Conservation (phyloP, 2,329 filamentous ascomycete genomes). For the Alternaria rosae region DNA sequence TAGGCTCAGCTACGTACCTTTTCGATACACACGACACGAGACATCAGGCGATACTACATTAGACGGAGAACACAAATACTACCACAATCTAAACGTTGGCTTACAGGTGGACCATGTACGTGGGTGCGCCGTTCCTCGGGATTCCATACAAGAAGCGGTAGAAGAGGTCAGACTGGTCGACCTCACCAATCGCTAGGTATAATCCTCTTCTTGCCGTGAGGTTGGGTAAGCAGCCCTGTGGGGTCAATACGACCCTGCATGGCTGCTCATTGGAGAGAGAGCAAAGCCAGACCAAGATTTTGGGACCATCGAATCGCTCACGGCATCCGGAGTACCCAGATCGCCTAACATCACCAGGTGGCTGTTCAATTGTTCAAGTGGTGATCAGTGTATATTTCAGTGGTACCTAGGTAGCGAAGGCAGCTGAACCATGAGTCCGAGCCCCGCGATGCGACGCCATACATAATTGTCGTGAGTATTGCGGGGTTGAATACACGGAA, state of each 20-base stretch:
- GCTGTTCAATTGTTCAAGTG: not conserved
- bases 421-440: not conserved
- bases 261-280: not conserved
- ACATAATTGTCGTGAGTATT: not conserved
- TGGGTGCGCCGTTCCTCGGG: conserved; percentile 4
- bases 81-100: conserved; percentile 10
- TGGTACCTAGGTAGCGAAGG: not conserved
- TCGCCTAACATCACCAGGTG: not conserved
- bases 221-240: conserved; percentile 22
- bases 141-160: not conserved
- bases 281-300: not conserved
- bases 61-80: conserved; percentile 3
- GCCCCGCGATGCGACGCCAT: not conserved
- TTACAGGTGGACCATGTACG: conserved; percentile 4
- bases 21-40: conserved; percentile 6
- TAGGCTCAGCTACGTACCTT: conserved; percentile 6
- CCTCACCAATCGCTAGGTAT: conserved; percentile 7
- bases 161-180: not conserved
- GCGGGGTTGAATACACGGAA: not conserved
- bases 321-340: not conserved
- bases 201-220: not conserved
- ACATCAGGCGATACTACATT: conserved; percentile 3
- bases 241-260: conserved; percentile 5
- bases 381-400: not conserved
- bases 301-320: not conserved